These are phyloP conservation scores for Zoysia pacifica DNA, from an alignment of 176 grass and related monocot genomes.

Conservation along the genomic window DNA sequence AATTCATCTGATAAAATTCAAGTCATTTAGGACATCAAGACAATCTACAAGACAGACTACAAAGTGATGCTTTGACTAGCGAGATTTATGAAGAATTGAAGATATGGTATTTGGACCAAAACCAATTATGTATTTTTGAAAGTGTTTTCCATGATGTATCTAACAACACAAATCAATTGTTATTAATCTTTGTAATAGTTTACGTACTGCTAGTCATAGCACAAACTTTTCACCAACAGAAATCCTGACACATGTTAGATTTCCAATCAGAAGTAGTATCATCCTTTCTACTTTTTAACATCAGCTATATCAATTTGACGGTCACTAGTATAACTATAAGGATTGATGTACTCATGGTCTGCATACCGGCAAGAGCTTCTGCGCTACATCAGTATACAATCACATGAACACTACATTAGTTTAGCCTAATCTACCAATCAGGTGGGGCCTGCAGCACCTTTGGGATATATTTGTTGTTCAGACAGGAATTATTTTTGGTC, in stretches of 20 bases:
- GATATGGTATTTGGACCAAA: neutral
- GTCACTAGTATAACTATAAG: constrained; percentile 13
- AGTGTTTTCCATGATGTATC: neutral
- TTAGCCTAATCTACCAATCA: constrained; percentile 18
- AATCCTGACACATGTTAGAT: neutral
- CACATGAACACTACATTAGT: constrained; percentile 30
- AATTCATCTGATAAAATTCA: neutral
- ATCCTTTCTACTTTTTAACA: constrained; percentile 1
- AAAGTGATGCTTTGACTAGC: neutral
- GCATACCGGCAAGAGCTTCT: neutral
- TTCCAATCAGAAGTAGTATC: neutral
- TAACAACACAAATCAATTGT: neutral
- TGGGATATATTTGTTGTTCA: constrained; percentile 16
- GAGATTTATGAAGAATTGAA: neutral
- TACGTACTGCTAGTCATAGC: neutral
- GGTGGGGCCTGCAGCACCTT: constrained; percentile 1
- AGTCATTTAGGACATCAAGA: neutral
- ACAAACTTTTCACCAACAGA: neutral
- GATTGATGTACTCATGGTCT: neutral
- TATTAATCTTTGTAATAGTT: neutral
- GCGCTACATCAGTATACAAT: neutral
- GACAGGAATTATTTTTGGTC: constrained; percentile 22
- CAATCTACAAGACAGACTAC: neutral
- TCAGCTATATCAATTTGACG: constrained; percentile 6
- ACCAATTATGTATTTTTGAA: neutral